Base-by-base conservation (phyloP, 2,329 filamentous ascomycete species). In the Cryphonectria parasitica region DNA sequence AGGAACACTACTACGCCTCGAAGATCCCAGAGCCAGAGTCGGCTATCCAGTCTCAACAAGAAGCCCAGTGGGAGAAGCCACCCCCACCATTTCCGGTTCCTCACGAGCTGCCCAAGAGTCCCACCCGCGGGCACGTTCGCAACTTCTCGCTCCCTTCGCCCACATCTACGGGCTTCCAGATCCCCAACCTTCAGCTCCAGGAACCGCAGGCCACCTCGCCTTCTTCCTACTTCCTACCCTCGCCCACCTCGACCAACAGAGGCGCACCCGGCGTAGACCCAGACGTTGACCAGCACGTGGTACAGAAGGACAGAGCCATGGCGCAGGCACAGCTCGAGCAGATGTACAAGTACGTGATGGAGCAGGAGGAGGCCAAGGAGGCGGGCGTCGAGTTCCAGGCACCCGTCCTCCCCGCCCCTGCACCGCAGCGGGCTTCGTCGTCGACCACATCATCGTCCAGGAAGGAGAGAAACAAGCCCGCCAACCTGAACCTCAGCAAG, bases 291-390 rank as follows among this genome's bases (percentile, higher is more conserved):
- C 90, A 91, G 71, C 87, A 86, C 71, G 87, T 97, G 22, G 87
- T 98, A 34, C 88, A 91, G 71, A 87, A 88, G 72, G 93, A 97
- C 80, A 89, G 88, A 78, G 86, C 87, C 77, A 91, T 91, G 83
- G 90, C 93, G 73, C 90, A 96, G 80, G 86, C 91, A 74, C 92
- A 97, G 79, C 90, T 98, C 80, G 94, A 97, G 80, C 90, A 93
- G 76, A 90, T 98, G 79, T 98, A 98, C 82, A 94, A 91, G 73
- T 92, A 94, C 75, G 95, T 97, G 74, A 92, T 97, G 90, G 93
- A 94, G 79, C 92, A 97, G 76, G 95, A 98, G 77, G 88, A 87
- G 70, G 88, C 88, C 66, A 91, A 90, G 79, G 83, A 86, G 74
- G 84, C 84, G 64, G 89, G 89, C 43, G 77, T 87, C 58, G 79